A percentile compares a stretch with the other conserved stretches of the same genome.
phyloP scores from a whole-genome alignment of 2,329 filamentous ascomycete species.

The Nannizziopsis arthrosporioides region DNA sequence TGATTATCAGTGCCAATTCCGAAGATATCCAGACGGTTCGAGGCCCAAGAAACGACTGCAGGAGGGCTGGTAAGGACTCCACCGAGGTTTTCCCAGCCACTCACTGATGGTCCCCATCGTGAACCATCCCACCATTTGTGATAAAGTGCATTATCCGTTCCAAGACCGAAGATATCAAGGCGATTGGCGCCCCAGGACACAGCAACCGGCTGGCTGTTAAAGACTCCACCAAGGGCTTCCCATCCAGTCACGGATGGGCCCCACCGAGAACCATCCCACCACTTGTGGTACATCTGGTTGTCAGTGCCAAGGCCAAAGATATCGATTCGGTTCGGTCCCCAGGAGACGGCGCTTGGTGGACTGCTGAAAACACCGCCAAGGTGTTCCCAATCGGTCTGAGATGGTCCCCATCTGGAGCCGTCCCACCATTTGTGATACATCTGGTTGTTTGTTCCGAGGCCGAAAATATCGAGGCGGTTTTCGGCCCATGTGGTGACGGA shows the following conservation, averaged over 20 bases:
- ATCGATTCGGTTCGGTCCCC: constrained; percentile 17
- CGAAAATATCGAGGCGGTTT: constrained; percentile 18
- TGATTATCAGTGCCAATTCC: constrained; percentile 17
- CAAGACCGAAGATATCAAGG: constrained; percentile 14
- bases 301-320: constrained; percentile 18
- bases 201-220: constrained; percentile 12
- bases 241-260: constrained; percentile 11
- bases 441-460: constrained; percentile 15
- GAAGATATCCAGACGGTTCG: constrained; percentile 17
- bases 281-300: constrained; percentile 16
- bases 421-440: constrained; percentile 17
- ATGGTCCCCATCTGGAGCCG: constrained; percentile 13
- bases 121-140: constrained; percentile 15
- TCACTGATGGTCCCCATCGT: constrained; percentile 11
- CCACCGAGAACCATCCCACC: constrained; percentile 15
- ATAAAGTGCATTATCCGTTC: constrained; percentile 13
- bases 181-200: constrained; percentile 13
- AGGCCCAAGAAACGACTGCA: constrained; percentile 16
- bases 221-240: constrained; percentile 13
- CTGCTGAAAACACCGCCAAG: constrained; percentile 17
- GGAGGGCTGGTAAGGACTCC: constrained; percentile 17
- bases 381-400: constrained; percentile 14
- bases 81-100: constrained; percentile 17
- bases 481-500: constrained; percentile 16
- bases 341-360: constrained; percentile 17